phyloP scores from a whole-genome alignment of 2,329 filamentous ascomycete species.

The Coleophoma eucalyptorum region DNA sequence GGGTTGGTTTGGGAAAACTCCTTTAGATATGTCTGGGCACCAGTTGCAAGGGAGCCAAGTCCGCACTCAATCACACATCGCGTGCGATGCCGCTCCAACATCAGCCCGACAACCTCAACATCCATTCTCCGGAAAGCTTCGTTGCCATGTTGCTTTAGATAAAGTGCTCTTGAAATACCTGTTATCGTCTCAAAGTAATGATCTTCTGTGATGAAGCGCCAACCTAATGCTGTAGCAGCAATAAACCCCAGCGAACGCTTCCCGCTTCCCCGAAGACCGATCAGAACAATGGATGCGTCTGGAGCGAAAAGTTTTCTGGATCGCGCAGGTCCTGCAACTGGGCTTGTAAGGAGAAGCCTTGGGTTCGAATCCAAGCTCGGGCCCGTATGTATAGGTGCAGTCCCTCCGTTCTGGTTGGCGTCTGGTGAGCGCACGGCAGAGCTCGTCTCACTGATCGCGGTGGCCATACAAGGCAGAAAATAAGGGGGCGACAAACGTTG shows the following conservation, averaged over 20 bases:
- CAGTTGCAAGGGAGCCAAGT: constrained; percentile 57
- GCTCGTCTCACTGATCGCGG: not conserved
- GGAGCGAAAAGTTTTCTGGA: constrained; percentile 21
- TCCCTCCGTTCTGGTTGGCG: no score
- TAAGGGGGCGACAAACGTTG: not conserved
- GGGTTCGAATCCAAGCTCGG: not conserved
- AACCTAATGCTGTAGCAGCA: constrained; percentile 62
- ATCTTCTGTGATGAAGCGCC: constrained; percentile 64
- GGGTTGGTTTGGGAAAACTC: constrained; percentile 59
- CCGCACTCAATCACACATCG: constrained; percentile 66
- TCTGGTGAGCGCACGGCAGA: no score
- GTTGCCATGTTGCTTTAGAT: constrained; percentile 58
- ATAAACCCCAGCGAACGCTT: constrained; percentile 73
- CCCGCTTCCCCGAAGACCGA: constrained; percentile 67
- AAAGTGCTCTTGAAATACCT: constrained; percentile 55
- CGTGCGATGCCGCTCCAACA: constrained; percentile 50
- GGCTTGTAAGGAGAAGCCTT: not conserved
- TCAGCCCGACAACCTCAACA: constrained; percentile 51
- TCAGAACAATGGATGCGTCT: constrained; percentile 65
- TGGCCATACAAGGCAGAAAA: not conserved
- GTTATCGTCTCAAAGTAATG: constrained; percentile 58
- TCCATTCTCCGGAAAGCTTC: constrained; percentile 58
- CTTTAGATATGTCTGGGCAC: constrained; percentile 53
- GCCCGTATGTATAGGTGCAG: not conserved
- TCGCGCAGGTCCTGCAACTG: not conserved